Percentiles rank a stretch among this genome's conserved stretches.
Evolutionary conservation across 2,329 filamentous ascomycete genomes (phyloP).

Genomic region (Rutstroemia sp.): DNA sequence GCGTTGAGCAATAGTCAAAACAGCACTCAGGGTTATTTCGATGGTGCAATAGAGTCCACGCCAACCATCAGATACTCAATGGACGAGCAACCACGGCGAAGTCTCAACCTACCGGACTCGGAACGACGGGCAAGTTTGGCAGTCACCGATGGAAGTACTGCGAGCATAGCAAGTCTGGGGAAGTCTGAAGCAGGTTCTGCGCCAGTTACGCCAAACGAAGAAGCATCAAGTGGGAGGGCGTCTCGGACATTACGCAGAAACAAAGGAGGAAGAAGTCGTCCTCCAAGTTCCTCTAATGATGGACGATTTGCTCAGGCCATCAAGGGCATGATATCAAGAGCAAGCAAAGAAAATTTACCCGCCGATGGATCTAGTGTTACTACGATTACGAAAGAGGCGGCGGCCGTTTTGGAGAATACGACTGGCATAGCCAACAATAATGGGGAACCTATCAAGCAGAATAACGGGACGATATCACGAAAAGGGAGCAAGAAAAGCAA

Average conservation of each 20-base stretch:
- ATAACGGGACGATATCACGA: not conserved
- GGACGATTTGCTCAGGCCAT: slow-evolving; percentile 51
- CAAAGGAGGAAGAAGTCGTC: slow-evolving; percentile 43
- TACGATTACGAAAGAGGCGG: slow-evolving; percentile 6
- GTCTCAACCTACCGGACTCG: slow-evolving; percentile 41
- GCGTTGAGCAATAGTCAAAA: not conserved
- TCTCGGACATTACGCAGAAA: slow-evolving; percentile 52
- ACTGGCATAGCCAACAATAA: slow-evolving; percentile 10
- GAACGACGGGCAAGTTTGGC: slow-evolving; percentile 42
- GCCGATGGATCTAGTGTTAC: not conserved
- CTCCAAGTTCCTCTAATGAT: slow-evolving; percentile 51
- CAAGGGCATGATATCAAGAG: slow-evolving; percentile 33
- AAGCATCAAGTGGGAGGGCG: slow-evolving; percentile 45
- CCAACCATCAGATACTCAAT: slow-evolving; percentile 46
- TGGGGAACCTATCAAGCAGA: not conserved
- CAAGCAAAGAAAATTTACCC: slow-evolving; percentile 25
- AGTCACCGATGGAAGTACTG: slow-evolving; percentile 37
- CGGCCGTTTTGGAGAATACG: slow-evolving; percentile 2
- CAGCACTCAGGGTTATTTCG: slow-evolving; percentile 33
- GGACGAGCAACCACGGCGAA: slow-evolving; percentile 43
- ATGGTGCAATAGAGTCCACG: slow-evolving; percentile 33
- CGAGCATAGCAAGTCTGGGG: slow-evolving; percentile 32
- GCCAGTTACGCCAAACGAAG: slow-evolving; percentile 42
- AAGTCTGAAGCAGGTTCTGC: slow-evolving; percentile 31
- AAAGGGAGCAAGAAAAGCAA: slow-evolving; percentile 10